Evolutionary conservation across 768 basidiomycete species (phyloP), one percentile per base, ranked within the genome.

Genomic region (Phlegmacium glaucopus): DNA sequence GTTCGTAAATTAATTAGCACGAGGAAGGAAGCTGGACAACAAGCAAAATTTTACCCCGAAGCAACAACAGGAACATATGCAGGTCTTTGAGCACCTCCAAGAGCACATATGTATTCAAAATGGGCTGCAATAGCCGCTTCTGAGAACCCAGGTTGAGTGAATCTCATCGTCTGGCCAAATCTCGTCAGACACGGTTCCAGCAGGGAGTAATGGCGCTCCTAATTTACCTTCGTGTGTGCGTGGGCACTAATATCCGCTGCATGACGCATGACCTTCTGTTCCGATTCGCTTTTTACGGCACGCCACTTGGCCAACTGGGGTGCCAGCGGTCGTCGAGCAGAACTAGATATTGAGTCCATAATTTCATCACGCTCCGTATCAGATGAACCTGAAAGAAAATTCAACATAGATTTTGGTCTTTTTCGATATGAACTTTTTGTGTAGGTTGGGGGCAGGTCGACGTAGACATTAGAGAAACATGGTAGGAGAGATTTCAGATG

Each of bases 41-140:
- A 22, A 22, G 22, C 22, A 22, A 22, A 22, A 7, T 56, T 77
- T 51, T 65, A 90, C 89, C 96, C 96, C 1, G 92, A 94, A 5
- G 92, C 95, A 28, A 97, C 90, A 5, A 99, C 96, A 10, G 96
- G 96, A 1, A 99, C 94, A 61, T 99, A 99, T n/a, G 96, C 94
- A 40, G 83, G 80, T 34, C 94, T 78, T 58, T 92, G 85, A 10
- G 90, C 77, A 16, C 96, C 96, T 12, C 72, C 71, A 36, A 90
- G 72, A 4, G 82, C 77, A 58, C 93, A 94, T 1, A 87, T 56
- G 59, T 96, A 96, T 66, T 95, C 89, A 60, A 98, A 97, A 60
- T 93, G 89, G 4, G 94, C 88, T 4, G 74, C 74, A 9, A 77
- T 57, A 6, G 63, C 61, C 18, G 65, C 61, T 54, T 77, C 75